phyloP scores from a whole-genome alignment of 2,329 filamentous ascomycete species.

The Teratosphaeria destructans region DNA sequence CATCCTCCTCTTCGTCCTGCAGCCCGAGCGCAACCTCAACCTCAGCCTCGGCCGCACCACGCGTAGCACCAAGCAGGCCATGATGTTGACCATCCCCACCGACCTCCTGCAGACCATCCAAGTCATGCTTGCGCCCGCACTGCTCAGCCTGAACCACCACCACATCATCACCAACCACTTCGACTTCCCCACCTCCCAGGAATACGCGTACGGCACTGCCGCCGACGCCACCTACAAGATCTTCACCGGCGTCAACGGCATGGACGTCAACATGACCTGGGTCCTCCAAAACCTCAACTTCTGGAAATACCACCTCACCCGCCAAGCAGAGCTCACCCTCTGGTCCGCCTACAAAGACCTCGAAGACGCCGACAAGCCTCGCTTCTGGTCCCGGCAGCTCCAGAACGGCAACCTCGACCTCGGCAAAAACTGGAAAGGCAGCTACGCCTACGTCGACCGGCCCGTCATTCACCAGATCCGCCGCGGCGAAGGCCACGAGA shows the following conservation, averaged over 20 bases:
- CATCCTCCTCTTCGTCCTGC: slow-evolving; percentile 5
- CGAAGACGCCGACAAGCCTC: slow-evolving; percentile 28
- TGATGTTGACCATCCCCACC: slow-evolving; percentile 4
- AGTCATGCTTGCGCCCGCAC: slow-evolving; percentile 20
- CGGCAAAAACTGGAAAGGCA: slow-evolving; percentile 41
- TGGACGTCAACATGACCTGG: slow-evolving; percentile 36
- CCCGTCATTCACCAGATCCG: slow-evolving; percentile 22
- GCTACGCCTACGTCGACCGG: slow-evolving; percentile 33
- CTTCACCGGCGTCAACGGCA: slow-evolving; percentile 29
- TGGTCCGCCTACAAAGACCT: slow-evolving; percentile 28
- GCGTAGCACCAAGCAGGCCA: background rate
- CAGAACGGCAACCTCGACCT: slow-evolving; percentile 13
- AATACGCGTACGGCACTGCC: slow-evolving; percentile 31
- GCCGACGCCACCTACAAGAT: slow-evolving; percentile 22
- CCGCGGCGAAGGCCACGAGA: slow-evolving; percentile 3
- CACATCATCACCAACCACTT: slow-evolving; percentile 8
- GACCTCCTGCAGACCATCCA: slow-evolving; percentile 18
- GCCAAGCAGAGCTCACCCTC: slow-evolving; percentile 28
- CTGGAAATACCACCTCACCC: slow-evolving; percentile 42
- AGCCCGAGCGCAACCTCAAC: background rate
- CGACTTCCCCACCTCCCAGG: slow-evolving; percentile 37
- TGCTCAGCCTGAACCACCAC: slow-evolving; percentile 11
- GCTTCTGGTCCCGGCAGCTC: slow-evolving; percentile 20
- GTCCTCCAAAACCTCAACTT: slow-evolving; percentile 41
- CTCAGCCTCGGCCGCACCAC: background rate